Percentiles rank a stretch among this genome's conserved stretches.
Conservation (phyloP, 768 basidiomycete genomes). For the Amyloporia xantha region DNA sequence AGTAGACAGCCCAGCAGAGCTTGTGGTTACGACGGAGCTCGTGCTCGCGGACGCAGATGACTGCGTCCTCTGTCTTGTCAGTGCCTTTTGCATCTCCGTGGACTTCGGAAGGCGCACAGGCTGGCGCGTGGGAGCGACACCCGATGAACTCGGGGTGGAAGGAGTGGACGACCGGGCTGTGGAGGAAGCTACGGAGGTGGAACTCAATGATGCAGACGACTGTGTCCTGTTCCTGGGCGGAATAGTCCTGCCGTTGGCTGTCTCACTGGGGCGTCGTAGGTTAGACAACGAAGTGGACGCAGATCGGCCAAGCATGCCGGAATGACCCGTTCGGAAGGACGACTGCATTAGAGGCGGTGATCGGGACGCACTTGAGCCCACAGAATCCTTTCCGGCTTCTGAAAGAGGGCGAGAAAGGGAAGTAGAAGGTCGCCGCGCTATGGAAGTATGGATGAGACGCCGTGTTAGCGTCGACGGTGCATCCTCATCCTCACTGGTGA, state of each 20-base stretch:
- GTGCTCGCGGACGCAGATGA: neutral
- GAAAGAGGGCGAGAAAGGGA: conserved; percentile 8
- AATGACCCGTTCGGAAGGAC: neutral
- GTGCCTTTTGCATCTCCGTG: neutral
- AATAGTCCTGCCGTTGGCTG: neutral
- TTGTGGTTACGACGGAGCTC: neutral
- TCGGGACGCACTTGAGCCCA: neutral
- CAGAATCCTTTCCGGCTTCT: conserved; percentile 7
- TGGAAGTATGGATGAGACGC: conserved; percentile 27
- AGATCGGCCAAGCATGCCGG: conserved; percentile 9
- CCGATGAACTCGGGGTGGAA: neutral
- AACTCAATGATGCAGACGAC: neutral
- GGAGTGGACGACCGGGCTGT: neutral
- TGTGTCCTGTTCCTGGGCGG: neutral
- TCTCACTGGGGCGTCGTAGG: conserved; percentile 1
- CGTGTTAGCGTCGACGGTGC: conserved; percentile 33
- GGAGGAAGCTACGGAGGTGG: neutral
- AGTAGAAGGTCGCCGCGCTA: conserved; percentile 20
- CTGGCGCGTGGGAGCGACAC: neutral
- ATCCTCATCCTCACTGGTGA: conserved; percentile 34
- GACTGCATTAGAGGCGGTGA: neutral
- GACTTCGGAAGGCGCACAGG: neutral
- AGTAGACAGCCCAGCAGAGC: neutral
- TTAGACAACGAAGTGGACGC: conserved; percentile 9
- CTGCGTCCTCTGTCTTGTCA: neutral